These are phyloP conservation scores for Antrodiella citrinella DNA, from an alignment of 768 basidiomycete species.

Conservation along the genomic window DNA sequence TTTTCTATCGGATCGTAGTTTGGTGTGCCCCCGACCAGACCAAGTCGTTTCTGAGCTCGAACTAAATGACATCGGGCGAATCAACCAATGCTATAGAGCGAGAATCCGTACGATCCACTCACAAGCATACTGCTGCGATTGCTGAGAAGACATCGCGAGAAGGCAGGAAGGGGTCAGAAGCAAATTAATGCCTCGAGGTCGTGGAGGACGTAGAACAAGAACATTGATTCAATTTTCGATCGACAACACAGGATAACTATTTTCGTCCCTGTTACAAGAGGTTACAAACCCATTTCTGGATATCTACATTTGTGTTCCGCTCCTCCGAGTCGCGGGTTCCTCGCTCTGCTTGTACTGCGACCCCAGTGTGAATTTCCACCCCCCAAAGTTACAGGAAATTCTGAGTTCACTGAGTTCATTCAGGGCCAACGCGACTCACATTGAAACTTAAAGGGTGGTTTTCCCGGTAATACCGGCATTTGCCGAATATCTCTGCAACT, in stretches of 20 bases:
- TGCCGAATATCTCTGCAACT: no score
- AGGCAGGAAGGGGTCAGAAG: constrained; percentile 39
- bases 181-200: constrained; percentile 73
- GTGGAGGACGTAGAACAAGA: not conserved
- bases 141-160: constrained; percentile 58
- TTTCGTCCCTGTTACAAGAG: no score
- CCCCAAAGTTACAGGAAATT: no score
- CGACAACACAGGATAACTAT: not conserved
- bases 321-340: no score
- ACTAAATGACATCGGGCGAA: constrained; percentile 36
- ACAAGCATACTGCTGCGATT: constrained; percentile 84
- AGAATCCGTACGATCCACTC: constrained; percentile 25
- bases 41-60: constrained; percentile 91
- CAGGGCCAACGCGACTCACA: no score
- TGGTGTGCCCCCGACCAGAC: constrained; percentile 78
- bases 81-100: constrained; percentile 1
- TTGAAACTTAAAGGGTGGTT: no score
- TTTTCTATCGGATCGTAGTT: constrained; percentile 58
- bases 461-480: no score
- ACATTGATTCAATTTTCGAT: constrained; percentile 6
- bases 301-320: no score
- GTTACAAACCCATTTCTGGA: no score
- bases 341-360: no score
- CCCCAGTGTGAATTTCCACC: no score
- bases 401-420: no score